phyloP scores from a whole-genome alignment of 331 rosid species.

The Malus hybrid region DNA sequence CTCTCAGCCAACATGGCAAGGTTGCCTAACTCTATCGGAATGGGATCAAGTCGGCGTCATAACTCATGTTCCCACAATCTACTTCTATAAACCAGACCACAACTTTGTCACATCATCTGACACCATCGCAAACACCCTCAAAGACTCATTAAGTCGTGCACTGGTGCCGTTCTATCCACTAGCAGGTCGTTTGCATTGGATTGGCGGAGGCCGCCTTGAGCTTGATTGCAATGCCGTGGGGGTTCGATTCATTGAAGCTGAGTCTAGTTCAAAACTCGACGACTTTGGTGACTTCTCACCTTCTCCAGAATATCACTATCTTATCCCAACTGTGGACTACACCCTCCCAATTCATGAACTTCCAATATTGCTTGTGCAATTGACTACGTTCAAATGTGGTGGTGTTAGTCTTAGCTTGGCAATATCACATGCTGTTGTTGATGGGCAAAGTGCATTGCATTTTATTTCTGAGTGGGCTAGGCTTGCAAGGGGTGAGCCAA shows the following conservation, averaged over 20 bases:
- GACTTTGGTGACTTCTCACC: conserved; percentile 37
- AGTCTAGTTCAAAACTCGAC: conserved; percentile 13
- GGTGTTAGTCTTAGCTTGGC: conserved; percentile 29
- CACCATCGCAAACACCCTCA: conserved; percentile 28
- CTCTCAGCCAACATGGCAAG: conserved; percentile 33
- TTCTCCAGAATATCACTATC: background rate
- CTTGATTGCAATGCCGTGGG: conserved; percentile 50
- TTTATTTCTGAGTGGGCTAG: conserved; percentile 53
- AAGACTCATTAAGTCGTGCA: conserved; percentile 32
- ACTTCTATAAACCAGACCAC: conserved; percentile 32
- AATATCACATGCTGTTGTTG: conserved; percentile 43
- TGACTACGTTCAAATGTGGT: conserved; percentile 51
- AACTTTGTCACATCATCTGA: background rate
- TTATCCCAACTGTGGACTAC: conserved; percentile 36
- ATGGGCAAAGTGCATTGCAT: conserved; percentile 47
- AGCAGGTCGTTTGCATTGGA: conserved; percentile 52
- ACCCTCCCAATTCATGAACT: conserved; percentile 35
- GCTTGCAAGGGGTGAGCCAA: conserved; percentile 43
- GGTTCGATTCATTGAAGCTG: conserved; percentile 38
- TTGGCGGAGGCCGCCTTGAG: conserved; percentile 35
- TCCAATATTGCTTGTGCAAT: conserved; percentile 34
- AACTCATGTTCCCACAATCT: conserved; percentile 43
- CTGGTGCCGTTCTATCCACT: conserved; percentile 50
- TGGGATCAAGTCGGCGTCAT: conserved; percentile 52
- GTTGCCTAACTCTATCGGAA: conserved; percentile 37